Percentiles rank a stretch among this genome's conserved stretches.
phyloP scores from a whole-genome alignment of 1,284 basidiomycete species.

The Neonothopanus nambi region DNA sequence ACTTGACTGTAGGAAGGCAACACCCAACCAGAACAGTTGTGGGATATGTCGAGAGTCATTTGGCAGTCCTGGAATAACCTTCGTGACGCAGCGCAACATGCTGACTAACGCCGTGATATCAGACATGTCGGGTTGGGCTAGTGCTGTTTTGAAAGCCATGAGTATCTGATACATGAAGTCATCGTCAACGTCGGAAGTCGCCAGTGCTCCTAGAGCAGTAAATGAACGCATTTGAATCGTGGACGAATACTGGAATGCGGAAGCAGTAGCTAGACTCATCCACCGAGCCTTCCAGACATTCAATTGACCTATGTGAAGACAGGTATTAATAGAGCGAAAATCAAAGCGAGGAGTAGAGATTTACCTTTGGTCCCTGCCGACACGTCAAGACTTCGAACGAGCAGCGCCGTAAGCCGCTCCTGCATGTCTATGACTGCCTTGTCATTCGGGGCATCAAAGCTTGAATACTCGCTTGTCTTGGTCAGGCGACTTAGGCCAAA shows the following conservation, averaged over 20 bases:
- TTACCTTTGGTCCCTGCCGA: conserved; percentile 71
- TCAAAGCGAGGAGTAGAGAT: conserved; percentile 21
- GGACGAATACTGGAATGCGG: conserved; percentile 91
- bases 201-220: conserved; percentile 79
- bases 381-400: conserved; percentile 65
- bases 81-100: conserved; percentile 84
- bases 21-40: conserved; percentile 84
- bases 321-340: background rate
- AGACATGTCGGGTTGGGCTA: conserved; percentile 63
- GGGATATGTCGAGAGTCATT: conserved; percentile 72
- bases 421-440: conserved; percentile 64
- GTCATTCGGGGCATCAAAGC: conserved; percentile 52
- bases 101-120: conserved; percentile 79
- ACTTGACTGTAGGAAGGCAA: conserved; percentile 78
- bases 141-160: conserved; percentile 73
- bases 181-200: conserved; percentile 81
- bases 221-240: conserved; percentile 90
- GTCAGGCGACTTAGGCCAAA: conserved; percentile 72
- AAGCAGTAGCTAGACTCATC: conserved; percentile 91
- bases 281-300: conserved; percentile 94
- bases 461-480: conserved; percentile 63
- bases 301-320: conserved; percentile 59
- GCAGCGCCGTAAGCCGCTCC: conserved; percentile 66
- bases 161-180: conserved; percentile 89
- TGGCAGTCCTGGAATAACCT: conserved; percentile 70